Percentiles rank a stretch among this genome's conserved stretches.
phyloP scores from a whole-genome alignment of 306 rosid species.

The Arachis hypogaea region DNA sequence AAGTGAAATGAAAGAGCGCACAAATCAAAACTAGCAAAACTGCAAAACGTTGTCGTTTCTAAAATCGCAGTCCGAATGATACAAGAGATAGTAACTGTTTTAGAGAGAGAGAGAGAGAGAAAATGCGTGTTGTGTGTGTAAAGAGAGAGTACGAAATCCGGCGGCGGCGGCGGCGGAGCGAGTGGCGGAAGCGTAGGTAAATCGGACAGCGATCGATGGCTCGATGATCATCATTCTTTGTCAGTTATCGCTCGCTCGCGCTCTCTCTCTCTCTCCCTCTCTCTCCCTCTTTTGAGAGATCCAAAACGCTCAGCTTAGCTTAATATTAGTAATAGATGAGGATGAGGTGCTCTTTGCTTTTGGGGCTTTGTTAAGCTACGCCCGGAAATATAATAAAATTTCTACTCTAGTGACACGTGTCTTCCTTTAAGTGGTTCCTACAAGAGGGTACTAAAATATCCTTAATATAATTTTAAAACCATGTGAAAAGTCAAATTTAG shows the following conservation, averaged over 20 bases:
- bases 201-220: conserved; percentile 70
- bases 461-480: too few relatives aligned
- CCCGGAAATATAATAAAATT: not conserved
- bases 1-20: not conserved
- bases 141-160: conserved; percentile 45
- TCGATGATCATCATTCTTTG: conserved; percentile 58
- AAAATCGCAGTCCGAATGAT: not conserved
- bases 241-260: not conserved
- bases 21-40: not conserved
- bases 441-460: not conserved
- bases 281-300: conserved; percentile 24
- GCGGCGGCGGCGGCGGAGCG: conserved; percentile 50
- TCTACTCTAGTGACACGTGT: not conserved
- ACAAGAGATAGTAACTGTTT: conserved; percentile 10
- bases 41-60: conserved; percentile 6
- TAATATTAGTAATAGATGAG: not conserved
- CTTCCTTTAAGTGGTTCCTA: not conserved
- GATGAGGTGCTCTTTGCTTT: conserved; percentile 50
- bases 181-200: conserved; percentile 57
- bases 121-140: not conserved
- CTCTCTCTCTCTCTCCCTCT: not conserved
- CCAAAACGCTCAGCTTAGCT: conserved; percentile 18
- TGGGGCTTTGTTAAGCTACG: conserved; percentile 20
- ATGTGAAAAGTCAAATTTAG: too few relatives aligned
- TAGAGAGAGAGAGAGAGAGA: conserved; percentile 3